Evolutionary conservation across 306 rosid species (phyloP), one percentile per base, ranked within the genome.

Genomic region (Mimosa bimucronata): DNA sequence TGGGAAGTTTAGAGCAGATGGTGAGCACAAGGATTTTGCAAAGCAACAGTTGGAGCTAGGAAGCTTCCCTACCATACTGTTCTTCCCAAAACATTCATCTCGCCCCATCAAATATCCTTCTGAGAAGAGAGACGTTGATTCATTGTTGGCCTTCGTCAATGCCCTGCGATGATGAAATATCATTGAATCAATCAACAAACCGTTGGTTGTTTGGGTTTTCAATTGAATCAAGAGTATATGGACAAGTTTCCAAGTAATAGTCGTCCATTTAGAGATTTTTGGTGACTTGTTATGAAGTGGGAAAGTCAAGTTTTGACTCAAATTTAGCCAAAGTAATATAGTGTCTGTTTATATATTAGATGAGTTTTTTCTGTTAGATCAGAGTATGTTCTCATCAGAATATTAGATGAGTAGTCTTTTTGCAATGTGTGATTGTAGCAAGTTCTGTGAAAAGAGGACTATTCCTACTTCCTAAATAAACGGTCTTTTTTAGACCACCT

Each of bases 1-100:
- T 73, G 99, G 94, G 1, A 95, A 95, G 83, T 95, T 95, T 88
- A 89, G 96, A 86, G 97, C 98, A 10, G 98, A 95, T 52, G 98
- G 96, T 10, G 98, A 91, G 10, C 94, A 93, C 58, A 93, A 95
- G 78, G 94, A 89, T 85, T 95, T 80, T 83, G 98, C 98, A 5
- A 85, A 91, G 90, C 77, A 71, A 55, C 96, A 93, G 81, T 81
- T 95, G 77, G 86, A 83, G 85, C 83, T 95, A 38, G 93, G 87
- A 74, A 93, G 94, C 90, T 95, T 95, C 80, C 99, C 99, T 30
- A 95, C 99, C 0, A 88, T 95, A 67, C 91, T 93, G 2, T 85
- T 93, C 86, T 95, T 95, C 89, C 99, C 99, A 7, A 93, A 89
- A 65, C 94, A 93, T 84, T 88, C 96, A 9, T 83, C 94, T 71